These are phyloP conservation scores for Pseudoscleropodium purum DNA, from an alignment of 225 moss, liverwort and hornwort species.

Conservation along the genomic window DNA sequence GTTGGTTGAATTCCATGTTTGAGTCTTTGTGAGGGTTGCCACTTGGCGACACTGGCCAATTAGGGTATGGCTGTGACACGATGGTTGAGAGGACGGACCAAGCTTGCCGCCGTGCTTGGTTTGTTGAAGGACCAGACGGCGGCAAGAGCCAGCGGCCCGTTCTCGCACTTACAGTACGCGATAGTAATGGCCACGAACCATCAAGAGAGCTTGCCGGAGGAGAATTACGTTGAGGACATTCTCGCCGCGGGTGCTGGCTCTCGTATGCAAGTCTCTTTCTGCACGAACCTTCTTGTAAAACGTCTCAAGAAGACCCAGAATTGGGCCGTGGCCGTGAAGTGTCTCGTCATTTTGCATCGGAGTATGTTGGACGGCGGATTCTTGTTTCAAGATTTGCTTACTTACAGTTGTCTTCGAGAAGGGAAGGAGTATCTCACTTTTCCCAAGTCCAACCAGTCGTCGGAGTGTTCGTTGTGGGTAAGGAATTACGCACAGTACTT, in stretches of 20 bases:
- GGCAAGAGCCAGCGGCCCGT: conserved; percentile 17
- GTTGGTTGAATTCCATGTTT: background rate
- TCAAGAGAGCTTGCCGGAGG: conserved; percentile 28
- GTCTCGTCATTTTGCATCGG: conserved; percentile 35
- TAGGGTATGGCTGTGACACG: conserved; percentile 39
- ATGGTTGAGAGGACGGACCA: conserved; percentile 29
- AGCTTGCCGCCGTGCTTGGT: conserved; percentile 11
- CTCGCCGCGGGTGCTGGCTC: conserved; percentile 18
- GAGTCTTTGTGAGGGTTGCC: background rate
- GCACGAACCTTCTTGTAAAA: conserved; percentile 20
- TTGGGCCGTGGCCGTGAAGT: conserved; percentile 44
- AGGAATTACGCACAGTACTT: conserved; percentile 27
- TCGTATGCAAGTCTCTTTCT: conserved; percentile 33
- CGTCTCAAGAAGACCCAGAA: conserved; percentile 31
- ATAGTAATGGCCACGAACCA: conserved; percentile 31
- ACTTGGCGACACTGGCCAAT: background rate
- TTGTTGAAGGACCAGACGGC: conserved; percentile 38
- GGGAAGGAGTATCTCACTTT: conserved; percentile 30
- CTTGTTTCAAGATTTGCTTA: conserved; percentile 43
- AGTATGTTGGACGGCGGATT: conserved; percentile 45
- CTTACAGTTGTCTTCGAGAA: background rate
- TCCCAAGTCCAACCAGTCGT: background rate
- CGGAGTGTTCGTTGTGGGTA: conserved; percentile 30
- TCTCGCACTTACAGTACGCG: conserved; percentile 5
- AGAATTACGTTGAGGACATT: conserved; percentile 32